Conservation (phyloP, 768 basidiomycete species). For the Rhizopogon vesiculosus region DNA sequence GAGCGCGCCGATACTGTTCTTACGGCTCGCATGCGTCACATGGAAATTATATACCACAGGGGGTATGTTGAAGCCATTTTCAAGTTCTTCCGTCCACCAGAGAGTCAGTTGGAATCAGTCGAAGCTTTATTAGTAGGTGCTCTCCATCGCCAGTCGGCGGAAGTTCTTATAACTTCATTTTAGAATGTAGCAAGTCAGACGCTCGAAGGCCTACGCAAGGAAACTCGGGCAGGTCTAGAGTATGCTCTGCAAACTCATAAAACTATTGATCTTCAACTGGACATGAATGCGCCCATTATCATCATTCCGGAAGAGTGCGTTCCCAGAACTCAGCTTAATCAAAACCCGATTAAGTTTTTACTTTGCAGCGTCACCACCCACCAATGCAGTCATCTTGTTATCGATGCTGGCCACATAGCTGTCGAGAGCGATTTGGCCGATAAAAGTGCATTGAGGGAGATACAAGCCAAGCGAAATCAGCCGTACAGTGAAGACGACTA, state of each 20-base stretch:
- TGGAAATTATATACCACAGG: constrained; percentile 95
- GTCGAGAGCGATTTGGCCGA: constrained; percentile 88
- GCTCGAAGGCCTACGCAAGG: constrained; percentile 87
- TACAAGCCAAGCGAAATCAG: constrained; percentile 80
- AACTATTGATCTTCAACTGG: constrained; percentile 94
- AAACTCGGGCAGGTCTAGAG: constrained; percentile 91
- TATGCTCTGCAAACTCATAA: constrained; percentile 91
- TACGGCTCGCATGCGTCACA: constrained; percentile 85
- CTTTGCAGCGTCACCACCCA: constrained; percentile 63
- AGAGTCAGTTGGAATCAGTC: constrained; percentile 92
- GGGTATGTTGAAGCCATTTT: constrained; percentile 92
- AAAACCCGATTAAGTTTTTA: constrained; percentile 2
- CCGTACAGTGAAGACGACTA: constrained; percentile 88
- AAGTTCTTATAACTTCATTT: neutral
- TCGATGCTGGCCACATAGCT: constrained; percentile 96
- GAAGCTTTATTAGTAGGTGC: constrained; percentile 78
- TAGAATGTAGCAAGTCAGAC: constrained; percentile 91
- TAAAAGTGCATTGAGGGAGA: constrained; percentile 70
- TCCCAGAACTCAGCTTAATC: neutral
- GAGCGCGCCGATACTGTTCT: constrained; percentile 88
- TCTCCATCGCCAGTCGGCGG: neutral
- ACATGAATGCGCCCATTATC: constrained; percentile 95
- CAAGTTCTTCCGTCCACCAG: constrained; percentile 89
- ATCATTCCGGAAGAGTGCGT: constrained; percentile 90
- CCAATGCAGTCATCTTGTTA: constrained; percentile 78